Evolutionary conservation across 75 land plant genomes (phyloP).

Genomic region (Sequoiadendron giganteum): DNA sequence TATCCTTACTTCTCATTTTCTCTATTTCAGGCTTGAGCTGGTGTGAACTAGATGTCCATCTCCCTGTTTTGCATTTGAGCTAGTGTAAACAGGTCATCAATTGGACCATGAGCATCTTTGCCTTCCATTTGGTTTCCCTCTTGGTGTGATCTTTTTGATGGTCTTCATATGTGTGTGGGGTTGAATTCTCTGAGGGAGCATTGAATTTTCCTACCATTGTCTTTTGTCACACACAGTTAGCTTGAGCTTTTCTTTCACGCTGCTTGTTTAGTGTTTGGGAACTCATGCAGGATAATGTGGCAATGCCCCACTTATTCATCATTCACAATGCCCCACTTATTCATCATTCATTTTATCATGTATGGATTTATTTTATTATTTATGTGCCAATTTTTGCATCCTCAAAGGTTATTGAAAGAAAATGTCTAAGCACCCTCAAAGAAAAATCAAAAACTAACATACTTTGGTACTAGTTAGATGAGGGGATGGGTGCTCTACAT

Average conservation of each 20-base stretch:
- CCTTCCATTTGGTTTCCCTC: not conserved
- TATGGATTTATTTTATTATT: too few species aligned
- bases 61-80: not conserved
- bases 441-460: not conserved
- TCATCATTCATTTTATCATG: too few species aligned
- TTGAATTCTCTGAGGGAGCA: not conserved
- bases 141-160: too few species aligned
- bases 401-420: not conserved
- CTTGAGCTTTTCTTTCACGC: too few species aligned
- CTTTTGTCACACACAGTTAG: not conserved
- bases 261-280: too few species aligned
- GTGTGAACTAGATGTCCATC: not conserved
- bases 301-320: too few species aligned
- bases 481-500: too few species aligned
- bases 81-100: not conserved
- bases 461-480: not conserved
- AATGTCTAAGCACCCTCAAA: not conserved
- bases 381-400: not conserved
- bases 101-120: not conserved
- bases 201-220: not conserved
- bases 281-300: too few species aligned
- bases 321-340: too few species aligned
- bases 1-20: too few species aligned
- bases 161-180: not conserved
- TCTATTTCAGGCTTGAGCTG: too few species aligned